These are phyloP conservation scores for Chaetomium fimeti DNA, from an alignment of 495 filamentous ascomycete genomes.

Conservation along the genomic window DNA sequence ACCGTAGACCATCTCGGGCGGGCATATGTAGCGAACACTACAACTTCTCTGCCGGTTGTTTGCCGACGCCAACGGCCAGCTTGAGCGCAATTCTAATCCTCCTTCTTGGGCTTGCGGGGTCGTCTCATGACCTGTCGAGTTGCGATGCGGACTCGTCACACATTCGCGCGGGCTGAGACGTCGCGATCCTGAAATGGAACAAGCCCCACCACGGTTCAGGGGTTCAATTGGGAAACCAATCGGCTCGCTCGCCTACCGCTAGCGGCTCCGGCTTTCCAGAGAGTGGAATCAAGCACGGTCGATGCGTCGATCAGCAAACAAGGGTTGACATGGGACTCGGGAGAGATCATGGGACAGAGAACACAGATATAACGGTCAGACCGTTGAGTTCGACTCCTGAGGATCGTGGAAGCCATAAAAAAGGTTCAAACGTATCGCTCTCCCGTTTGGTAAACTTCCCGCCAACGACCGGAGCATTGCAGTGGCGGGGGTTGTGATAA, in stretches of 20 bases:
- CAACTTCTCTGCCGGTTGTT: neutral
- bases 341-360: neutral
- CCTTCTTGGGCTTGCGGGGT: neutral
- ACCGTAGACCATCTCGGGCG: slow-evolving; percentile 62
- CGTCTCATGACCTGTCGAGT: neutral
- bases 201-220: neutral
- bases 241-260: neutral
- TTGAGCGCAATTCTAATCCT: neutral
- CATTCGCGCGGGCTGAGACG: slow-evolving; percentile 4
- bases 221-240: neutral
- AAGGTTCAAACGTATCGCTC: no score
- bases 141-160: neutral
- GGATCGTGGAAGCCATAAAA: no score
- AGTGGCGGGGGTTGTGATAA: no score
- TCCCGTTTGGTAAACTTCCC: no score
- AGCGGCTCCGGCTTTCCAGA: neutral
- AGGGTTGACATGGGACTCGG: neutral
- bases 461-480: no score
- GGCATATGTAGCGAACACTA: slow-evolving; percentile 11
- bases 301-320: neutral
- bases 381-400: no score
- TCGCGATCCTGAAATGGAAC: neutral
- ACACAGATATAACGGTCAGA: no score
- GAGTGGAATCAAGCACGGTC: neutral
- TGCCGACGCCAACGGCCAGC: neutral